Evolutionary conservation across 352 stramenopile species (phyloP).

Genomic region (Phytophthora cryptogea): DNA sequence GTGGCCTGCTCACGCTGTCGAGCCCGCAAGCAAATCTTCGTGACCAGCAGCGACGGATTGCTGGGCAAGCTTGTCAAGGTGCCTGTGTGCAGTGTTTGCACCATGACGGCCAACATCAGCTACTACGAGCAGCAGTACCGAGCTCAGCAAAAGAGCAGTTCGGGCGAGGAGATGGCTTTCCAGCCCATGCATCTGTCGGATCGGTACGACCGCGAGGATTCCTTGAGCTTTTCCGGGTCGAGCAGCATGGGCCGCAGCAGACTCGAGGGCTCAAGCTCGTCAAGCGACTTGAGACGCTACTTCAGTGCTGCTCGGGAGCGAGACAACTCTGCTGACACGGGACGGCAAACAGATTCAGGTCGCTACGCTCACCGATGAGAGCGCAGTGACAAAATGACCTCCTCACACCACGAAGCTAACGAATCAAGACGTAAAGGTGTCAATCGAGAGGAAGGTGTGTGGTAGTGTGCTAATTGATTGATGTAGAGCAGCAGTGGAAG

Average conservation of each 20-base stretch:
- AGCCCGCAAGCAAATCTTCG: conserved; percentile 47
- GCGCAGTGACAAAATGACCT: no score
- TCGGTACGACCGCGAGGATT: conserved; percentile 28
- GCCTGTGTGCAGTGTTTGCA: conserved; percentile 41
- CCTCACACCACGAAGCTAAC: no score
- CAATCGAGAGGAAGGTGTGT: background rate
- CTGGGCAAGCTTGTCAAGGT: conserved; percentile 46
- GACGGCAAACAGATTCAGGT: conserved; percentile 6
- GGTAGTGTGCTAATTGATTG: background rate
- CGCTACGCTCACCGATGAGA: conserved; percentile 1
- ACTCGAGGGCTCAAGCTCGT: conserved; percentile 15
- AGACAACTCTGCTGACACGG: conserved; percentile 14
- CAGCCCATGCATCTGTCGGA: conserved; percentile 30
- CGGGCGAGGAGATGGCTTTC: conserved; percentile 30
- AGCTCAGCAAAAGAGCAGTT: conserved; percentile 32
- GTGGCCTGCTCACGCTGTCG: conserved; percentile 49
- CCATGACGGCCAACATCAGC: conserved; percentile 41
- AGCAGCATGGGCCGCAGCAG: conserved; percentile 25
- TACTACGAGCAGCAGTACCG: conserved; percentile 37
- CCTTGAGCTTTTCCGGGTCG: conserved; percentile 31
- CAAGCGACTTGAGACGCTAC: conserved; percentile 22
- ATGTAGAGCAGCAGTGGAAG: no score
- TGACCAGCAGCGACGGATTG: conserved; percentile 43
- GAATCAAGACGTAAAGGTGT: no score
- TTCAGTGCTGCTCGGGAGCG: conserved; percentile 20